A percentile compares a stretch with the other conserved stretches of the same genome.
These are phyloP conservation scores for Oenanthe javanica DNA, from an alignment of 140 eudicot species.

Conservation along the genomic window DNA sequence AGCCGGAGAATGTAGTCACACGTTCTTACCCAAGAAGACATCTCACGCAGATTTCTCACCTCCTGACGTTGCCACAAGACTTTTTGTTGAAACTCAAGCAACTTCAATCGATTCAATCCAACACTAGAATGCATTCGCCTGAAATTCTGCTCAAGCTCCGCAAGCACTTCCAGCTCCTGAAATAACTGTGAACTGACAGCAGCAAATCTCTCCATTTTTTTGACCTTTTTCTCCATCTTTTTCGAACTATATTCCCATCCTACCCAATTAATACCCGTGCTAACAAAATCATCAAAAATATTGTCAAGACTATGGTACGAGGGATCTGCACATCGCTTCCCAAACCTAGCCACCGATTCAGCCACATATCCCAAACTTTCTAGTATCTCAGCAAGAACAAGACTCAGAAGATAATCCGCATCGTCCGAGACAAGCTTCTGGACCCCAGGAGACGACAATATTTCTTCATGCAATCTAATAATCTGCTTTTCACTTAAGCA, in stretches of 20 bases:
- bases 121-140: slow-evolving; percentile 56
- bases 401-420: slow-evolving; percentile 51
- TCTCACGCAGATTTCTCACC: slow-evolving; percentile 52
- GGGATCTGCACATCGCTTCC: slow-evolving; percentile 69
- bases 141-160: slow-evolving; percentile 54
- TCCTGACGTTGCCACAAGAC: slow-evolving; percentile 82
- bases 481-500: slow-evolving; percentile 52
- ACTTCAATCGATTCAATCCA: slow-evolving; percentile 36
- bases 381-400: slow-evolving; percentile 58
- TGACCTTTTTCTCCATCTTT: slow-evolving; percentile 80
- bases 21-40: slow-evolving; percentile 83
- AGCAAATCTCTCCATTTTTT: slow-evolving; percentile 67
- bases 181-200: slow-evolving; percentile 49
- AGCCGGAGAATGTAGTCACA: slow-evolving; percentile 64
- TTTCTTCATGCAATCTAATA: slow-evolving; percentile 48
- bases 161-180: slow-evolving; percentile 58
- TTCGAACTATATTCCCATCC: slow-evolving; percentile 73
- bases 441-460: slow-evolving; percentile 52
- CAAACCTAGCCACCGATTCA: slow-evolving; percentile 50
- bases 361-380: slow-evolving; percentile 44
- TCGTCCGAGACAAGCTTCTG: slow-evolving; percentile 68
- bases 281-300: slow-evolving; percentile 42
- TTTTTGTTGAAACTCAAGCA: slow-evolving; percentile 70
- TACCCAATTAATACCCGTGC: slow-evolving; percentile 40
- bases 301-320: slow-evolving; percentile 59